Percentiles rank a stretch among this genome's conserved stretches.
phyloP scores from a whole-genome alignment of 78 protist species.

The Pigoraptor vietnamica region DNA sequence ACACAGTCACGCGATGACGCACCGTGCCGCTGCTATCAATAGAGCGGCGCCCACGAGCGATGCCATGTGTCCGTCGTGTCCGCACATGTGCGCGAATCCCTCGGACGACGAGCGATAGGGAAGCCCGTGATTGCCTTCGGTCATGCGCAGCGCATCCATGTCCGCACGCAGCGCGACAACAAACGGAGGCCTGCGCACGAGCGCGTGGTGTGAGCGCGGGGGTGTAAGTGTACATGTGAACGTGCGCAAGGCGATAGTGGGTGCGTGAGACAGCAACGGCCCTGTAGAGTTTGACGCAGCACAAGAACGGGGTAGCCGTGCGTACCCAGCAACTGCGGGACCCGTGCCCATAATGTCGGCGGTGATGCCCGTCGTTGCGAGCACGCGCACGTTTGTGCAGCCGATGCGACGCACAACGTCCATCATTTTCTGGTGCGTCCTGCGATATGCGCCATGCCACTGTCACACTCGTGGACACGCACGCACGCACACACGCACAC shows the following conservation, averaged over 20 bases:
- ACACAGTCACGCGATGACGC: not conserved
- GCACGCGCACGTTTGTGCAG: not conserved
- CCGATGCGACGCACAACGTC: not conserved
- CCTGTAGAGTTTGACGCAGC: no score
- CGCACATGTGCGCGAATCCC: slow-evolving; percentile 12
- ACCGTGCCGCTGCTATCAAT: not conserved
- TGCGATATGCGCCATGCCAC: not conserved
- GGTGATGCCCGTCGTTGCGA: not conserved
- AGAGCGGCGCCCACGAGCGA: slow-evolving; percentile 4
- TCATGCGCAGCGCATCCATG: slow-evolving; percentile 19
- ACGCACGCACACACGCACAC: no score
- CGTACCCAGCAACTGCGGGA: not conserved
- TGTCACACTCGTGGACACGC: no score
- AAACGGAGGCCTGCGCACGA: not conserved
- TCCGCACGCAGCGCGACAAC: slow-evolving; percentile 2
- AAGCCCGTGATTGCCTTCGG: not conserved
- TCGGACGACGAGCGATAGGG: slow-evolving; percentile 5
- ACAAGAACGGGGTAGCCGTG: no score
- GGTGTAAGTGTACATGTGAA: not conserved
- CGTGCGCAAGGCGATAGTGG: not conserved
- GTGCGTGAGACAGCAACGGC: no score
- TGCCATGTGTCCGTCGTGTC: slow-evolving; percentile 22
- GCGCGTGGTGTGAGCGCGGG: not conserved
- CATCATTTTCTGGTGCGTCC: not conserved
- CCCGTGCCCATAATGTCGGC: not conserved